phyloP scores from a whole-genome alignment of 176 grass and related monocot species.

The Cymbopogon citratus region DNA sequence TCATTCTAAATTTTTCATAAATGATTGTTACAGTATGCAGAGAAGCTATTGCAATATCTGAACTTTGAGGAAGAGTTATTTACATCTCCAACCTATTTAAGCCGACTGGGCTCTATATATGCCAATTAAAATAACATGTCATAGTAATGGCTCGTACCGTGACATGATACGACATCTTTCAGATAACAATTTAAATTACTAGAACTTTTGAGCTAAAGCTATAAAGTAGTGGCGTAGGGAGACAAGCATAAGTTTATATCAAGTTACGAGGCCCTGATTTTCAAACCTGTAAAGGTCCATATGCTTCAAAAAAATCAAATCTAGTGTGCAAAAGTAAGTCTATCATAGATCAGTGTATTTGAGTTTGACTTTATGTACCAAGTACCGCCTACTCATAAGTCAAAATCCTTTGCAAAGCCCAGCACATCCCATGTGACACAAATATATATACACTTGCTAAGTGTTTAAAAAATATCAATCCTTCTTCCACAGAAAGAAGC shows the following conservation, averaged over 20 bases:
- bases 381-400: neutral
- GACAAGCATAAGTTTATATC: slow-evolving; percentile 18
- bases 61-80: neutral
- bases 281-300: slow-evolving; percentile 1
- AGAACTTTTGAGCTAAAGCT: neutral
- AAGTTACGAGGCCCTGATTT: neutral
- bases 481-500: slow-evolving; percentile 9
- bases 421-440: neutral
- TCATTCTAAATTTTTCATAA: neutral
- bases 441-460: neutral
- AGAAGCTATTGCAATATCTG: neutral
- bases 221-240: slow-evolving; percentile 1
- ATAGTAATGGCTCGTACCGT: neutral
- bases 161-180: neutral
- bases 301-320: slow-evolving; percentile 10
- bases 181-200: neutral
- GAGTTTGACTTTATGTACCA: slow-evolving; percentile 4
- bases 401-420: neutral
- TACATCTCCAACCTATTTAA: too few species aligned
- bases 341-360: neutral
- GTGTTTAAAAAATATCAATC: neutral
- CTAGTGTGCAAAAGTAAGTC: neutral
- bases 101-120: neutral
- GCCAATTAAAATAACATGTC: neutral
- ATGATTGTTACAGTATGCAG: neutral